phyloP scores from a whole-genome alignment of 306 rosid species.

The Cucumis hystrix region DNA sequence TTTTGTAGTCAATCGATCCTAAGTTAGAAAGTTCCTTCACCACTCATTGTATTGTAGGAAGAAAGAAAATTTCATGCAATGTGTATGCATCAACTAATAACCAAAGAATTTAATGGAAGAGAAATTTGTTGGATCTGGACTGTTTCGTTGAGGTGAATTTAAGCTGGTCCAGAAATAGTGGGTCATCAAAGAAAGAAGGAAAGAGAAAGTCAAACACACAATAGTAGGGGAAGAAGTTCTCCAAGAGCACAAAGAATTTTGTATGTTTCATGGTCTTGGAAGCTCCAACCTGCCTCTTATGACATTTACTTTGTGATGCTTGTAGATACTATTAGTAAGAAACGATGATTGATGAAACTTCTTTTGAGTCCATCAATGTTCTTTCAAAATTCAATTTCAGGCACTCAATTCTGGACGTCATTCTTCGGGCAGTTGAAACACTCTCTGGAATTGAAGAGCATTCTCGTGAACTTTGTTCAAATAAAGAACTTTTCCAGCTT shows the following conservation, averaged over 20 bases:
- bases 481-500: slow-evolving; percentile 48
- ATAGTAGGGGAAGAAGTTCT: neutral
- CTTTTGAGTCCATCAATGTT: neutral
- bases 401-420: slow-evolving; percentile 58
- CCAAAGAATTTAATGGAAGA: neutral
- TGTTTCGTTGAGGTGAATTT: neutral
- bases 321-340: neutral
- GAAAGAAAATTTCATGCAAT: neutral
- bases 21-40: neutral
- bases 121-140: neutral
- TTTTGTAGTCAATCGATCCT: neutral
- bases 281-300: neutral
- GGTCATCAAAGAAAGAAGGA: neutral
- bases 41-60: neutral
- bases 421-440: slow-evolving; percentile 64
- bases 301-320: neutral
- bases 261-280: neutral
- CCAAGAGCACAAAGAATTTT: neutral
- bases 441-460: slow-evolving; percentile 62
- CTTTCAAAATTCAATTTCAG: slow-evolving; percentile 27
- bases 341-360: neutral
- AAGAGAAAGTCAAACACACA: neutral
- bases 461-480: slow-evolving; percentile 67
- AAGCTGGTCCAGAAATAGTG: neutral
- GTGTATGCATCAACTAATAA: neutral